phyloP scores from a whole-genome alignment of 2,329 filamentous ascomycete genomes.

The Epichloe glyceriae region DNA sequence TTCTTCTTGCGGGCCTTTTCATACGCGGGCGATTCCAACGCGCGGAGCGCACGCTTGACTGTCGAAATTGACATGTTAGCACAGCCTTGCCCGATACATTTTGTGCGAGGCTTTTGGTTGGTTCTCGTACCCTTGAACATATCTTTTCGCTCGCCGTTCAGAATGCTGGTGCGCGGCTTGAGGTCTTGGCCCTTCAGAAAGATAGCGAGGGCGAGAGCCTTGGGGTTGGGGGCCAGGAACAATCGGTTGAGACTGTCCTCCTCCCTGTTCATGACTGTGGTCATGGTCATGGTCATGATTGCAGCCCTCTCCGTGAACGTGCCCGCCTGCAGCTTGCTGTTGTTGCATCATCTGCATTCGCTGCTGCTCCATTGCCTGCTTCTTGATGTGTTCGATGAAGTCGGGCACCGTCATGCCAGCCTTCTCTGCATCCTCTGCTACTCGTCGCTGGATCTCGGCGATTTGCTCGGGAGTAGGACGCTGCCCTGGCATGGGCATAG shows the following conservation, averaged over 20 bases:
- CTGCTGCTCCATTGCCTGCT: constrained; percentile 38
- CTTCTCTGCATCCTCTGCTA: constrained; percentile 71
- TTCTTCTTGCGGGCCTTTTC: constrained; percentile 84
- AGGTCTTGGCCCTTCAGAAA: constrained; percentile 76
- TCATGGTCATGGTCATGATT: constrained; percentile 17
- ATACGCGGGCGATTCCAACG: constrained; percentile 79
- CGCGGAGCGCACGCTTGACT: constrained; percentile 95
- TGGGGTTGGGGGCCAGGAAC: constrained; percentile 72
- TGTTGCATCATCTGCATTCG: constrained; percentile 33
- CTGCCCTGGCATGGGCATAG: constrained; percentile 18
- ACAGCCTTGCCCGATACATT: not conserved
- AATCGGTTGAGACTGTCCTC: constrained; percentile 52
- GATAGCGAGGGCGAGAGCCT: constrained; percentile 76
- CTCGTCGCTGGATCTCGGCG: constrained; percentile 66
- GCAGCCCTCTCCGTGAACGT: constrained; percentile 12
- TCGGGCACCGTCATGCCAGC: constrained; percentile 74
- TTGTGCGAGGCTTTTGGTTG: not conserved
- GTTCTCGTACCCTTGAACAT: constrained; percentile 73
- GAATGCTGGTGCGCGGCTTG: constrained; percentile 80
- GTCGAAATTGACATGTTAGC: constrained; percentile 2
- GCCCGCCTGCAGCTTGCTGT: constrained; percentile 5
- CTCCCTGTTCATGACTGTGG: constrained; percentile 20
- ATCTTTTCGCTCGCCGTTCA: constrained; percentile 93
- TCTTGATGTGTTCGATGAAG: constrained; percentile 61
- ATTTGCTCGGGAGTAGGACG: constrained; percentile 75